Conservation (phyloP, 2,329 filamentous ascomycete species). For the Pseudogymnoascus sp. region DNA sequence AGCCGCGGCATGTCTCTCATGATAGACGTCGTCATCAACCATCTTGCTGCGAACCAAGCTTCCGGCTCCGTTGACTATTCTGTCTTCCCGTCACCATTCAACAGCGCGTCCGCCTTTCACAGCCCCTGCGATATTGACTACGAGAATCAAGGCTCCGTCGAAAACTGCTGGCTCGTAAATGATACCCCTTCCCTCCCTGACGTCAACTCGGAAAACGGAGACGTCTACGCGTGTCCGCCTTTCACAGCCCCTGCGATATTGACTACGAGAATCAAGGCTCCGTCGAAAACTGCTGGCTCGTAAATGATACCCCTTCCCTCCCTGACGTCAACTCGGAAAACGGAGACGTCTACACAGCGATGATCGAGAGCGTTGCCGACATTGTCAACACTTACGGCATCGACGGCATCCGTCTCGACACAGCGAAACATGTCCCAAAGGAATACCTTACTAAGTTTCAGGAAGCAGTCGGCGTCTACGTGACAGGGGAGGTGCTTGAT, state of each 20-base stretch:
- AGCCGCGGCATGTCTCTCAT: constrained; percentile 39
- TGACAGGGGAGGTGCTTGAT: constrained; percentile 53
- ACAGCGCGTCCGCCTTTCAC: constrained; percentile 53
- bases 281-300: constrained; percentile 39
- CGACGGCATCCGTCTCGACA: constrained; percentile 43
- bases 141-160: constrained; percentile 34
- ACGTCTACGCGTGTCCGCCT: constrained; percentile 44
- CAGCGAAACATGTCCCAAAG: constrained; percentile 37
- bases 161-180: constrained; percentile 44
- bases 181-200: constrained; percentile 38
- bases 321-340: constrained; percentile 40
- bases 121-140: constrained; percentile 50
- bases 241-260: constrained; percentile 51
- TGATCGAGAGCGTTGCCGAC: constrained; percentile 33
- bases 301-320: constrained; percentile 38
- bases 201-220: constrained; percentile 36
- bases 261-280: constrained; percentile 44
- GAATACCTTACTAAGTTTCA: constrained; percentile 49
- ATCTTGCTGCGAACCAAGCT: constrained; percentile 43
- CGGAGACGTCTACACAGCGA: constrained; percentile 31
- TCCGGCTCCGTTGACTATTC: constrained; percentile 44
- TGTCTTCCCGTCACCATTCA: constrained; percentile 42
- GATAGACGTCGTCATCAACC: constrained; percentile 42
- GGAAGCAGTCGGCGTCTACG: constrained; percentile 47
- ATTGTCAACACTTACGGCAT: constrained; percentile 37